These are phyloP conservation scores for Erodium texanum DNA, from an alignment of 441 rosid genomes.

Conservation along the genomic window DNA sequence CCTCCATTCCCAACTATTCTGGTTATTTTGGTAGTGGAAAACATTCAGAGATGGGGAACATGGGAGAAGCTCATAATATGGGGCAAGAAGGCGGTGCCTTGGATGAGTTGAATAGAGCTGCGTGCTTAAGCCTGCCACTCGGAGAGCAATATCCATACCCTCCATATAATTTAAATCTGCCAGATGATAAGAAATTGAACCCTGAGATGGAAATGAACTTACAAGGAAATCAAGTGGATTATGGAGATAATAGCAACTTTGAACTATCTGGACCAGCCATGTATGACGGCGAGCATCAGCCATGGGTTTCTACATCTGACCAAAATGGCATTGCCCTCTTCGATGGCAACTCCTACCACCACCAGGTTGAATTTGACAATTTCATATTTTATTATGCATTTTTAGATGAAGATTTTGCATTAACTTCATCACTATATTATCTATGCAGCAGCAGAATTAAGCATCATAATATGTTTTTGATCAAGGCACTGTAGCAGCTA, in stretches of 20 bases:
- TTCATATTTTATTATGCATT: no score
- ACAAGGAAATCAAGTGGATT: conserved; percentile 32
- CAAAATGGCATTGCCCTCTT: conserved; percentile 33
- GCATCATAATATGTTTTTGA: background rate
- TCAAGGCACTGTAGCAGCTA: background rate
- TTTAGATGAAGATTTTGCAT: no score
- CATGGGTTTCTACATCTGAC: conserved; percentile 32
- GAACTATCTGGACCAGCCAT: conserved; percentile 35
- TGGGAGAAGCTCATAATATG: conserved; percentile 31
- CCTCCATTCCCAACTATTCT: conserved; percentile 17
- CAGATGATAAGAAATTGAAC: conserved; percentile 31
- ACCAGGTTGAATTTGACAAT: conserved; percentile 5
- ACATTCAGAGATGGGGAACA: conserved; percentile 44
- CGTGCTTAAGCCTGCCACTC: conserved; percentile 23
- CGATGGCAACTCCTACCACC: conserved; percentile 31
- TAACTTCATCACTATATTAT: no score
- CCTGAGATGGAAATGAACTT: conserved; percentile 33
- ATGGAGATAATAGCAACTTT: conserved; percentile 32
- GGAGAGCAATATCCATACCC: conserved; percentile 51
- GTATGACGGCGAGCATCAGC: conserved; percentile 30
- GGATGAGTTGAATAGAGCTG: conserved; percentile 28
- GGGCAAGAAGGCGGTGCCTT: conserved; percentile 26
- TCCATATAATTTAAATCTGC: conserved; percentile 29
- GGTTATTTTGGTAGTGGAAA: conserved; percentile 41
- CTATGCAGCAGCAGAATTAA: background rate